Conservation (phyloP, 176 grass and related monocot genomes). For the Hyparrhenia diplandra region DNA sequence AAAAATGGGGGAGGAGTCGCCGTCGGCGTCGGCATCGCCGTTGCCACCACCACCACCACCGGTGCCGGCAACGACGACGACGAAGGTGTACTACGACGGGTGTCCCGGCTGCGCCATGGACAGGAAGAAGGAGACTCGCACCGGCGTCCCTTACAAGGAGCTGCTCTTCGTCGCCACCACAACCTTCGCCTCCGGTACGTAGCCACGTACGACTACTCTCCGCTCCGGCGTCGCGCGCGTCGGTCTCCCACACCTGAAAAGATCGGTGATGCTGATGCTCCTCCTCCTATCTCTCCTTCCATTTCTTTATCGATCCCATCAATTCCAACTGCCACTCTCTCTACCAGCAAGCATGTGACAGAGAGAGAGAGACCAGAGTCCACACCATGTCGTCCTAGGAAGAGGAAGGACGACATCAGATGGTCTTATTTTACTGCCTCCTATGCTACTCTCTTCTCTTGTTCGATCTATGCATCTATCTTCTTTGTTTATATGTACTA, state of each 20-base stretch:
- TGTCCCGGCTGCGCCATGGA: slow-evolving; percentile 59
- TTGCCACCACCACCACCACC: no score
- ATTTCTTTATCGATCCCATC: not conserved
- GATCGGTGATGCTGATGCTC: not conserved
- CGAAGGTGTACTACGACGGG: slow-evolving; percentile 35
- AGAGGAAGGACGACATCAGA: no score
- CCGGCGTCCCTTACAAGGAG: slow-evolving; percentile 47
- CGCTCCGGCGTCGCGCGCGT: no score
- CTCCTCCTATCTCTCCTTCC: not conserved
- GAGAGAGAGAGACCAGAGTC: no score
- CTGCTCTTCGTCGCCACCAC: slow-evolving; percentile 31
- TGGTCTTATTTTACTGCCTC: not conserved
- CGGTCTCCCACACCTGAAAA: not conserved
- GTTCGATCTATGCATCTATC: not conserved
- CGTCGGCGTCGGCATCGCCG: not conserved
- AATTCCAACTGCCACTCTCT: not conserved
- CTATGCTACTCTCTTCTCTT: not conserved
- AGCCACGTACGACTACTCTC: not conserved
- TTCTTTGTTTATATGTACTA: not conserved
- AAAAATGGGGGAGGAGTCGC: not conserved
- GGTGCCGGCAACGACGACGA: no score
- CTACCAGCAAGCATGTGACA: no score
- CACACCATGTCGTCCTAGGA: not conserved
- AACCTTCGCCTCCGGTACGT: slow-evolving; percentile 34
- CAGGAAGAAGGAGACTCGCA: slow-evolving; percentile 16